Evolutionary conservation across 1,284 basidiomycete species (phyloP).

Genomic region (Sporisorium sorghi): DNA sequence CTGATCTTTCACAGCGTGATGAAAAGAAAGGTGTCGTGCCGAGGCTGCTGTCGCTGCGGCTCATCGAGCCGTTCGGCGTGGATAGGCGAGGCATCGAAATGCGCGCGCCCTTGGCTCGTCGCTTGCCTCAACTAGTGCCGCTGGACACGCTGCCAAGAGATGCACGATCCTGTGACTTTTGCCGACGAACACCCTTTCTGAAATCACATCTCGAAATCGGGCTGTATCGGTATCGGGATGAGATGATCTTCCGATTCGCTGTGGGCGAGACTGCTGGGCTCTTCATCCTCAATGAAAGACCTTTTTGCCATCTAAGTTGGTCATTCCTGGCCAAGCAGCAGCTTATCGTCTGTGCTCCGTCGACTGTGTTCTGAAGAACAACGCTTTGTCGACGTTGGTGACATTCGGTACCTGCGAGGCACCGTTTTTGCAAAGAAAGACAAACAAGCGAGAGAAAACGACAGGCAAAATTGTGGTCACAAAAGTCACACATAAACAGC

Average conservation of each 20-base stretch:
- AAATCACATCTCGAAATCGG: constrained; percentile 4
- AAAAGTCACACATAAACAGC: not conserved
- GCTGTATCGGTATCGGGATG: not conserved
- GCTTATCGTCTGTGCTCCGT: too few species aligned
- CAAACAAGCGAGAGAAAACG: not conserved
- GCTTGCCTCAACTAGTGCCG: too few species aligned
- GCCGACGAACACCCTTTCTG: not conserved
- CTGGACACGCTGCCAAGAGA: not conserved
- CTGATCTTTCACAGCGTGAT: not conserved
- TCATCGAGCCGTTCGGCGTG: not conserved
- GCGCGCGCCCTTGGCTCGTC: too few species aligned
- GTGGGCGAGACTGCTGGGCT: too few species aligned
- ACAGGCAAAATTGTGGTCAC: not conserved
- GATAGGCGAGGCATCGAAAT: constrained; percentile 6
- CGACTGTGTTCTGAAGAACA: too few species aligned
- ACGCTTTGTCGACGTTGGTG: too few species aligned
- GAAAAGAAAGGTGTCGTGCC: not conserved
- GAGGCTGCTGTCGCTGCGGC: not conserved
- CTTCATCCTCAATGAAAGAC: too few species aligned
- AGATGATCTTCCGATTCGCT: not conserved
- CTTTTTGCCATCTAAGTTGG: too few species aligned
- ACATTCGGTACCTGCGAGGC: too few species aligned
- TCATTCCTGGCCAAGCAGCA: too few species aligned
- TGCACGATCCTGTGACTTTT: constrained; percentile 1
- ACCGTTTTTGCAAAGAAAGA: not conserved